These are phyloP conservation scores for Strobilomyces echinocephalus DNA, from an alignment of 768 basidiomycete genomes.

Conservation along the genomic window DNA sequence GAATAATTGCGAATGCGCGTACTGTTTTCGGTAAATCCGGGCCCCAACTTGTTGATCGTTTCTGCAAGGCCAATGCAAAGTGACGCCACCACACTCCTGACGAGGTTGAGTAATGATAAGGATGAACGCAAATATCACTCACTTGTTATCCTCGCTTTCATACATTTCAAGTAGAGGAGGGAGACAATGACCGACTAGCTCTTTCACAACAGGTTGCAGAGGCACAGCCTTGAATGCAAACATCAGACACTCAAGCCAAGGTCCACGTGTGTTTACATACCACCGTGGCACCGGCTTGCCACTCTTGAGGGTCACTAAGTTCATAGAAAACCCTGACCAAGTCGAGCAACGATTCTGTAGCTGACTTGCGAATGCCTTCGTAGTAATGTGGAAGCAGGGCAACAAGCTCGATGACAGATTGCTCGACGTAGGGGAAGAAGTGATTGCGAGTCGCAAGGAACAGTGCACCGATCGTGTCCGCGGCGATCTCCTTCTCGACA, in stretches of 20 bases:
- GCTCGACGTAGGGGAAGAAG: constrained; percentile 90
- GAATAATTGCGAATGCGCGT: constrained; percentile 28
- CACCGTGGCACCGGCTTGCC: constrained; percentile 67
- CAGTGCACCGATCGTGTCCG: constrained; percentile 89
- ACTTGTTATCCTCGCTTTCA: constrained; percentile 96
- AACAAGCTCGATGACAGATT: constrained; percentile 73
- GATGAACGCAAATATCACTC: constrained; percentile 32
- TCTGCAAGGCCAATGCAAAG: constrained; percentile 88
- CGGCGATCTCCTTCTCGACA: constrained; percentile 98
- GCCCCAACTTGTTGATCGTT: constrained; percentile 88
- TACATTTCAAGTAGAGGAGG: constrained; percentile 81
- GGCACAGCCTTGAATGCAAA: constrained; percentile 36
- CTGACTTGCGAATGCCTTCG: constrained; percentile 94
- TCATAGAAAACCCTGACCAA: constrained; percentile 91
- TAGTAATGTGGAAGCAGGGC: constrained; percentile 86
- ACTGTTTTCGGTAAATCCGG: constrained; percentile 78
- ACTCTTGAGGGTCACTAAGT: constrained; percentile 74
- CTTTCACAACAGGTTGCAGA: constrained; percentile 65
- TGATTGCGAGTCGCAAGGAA: constrained; percentile 76
- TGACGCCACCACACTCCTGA: constrained; percentile 79
- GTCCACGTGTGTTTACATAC: constrained; percentile 38
- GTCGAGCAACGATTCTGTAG: constrained; percentile 82
- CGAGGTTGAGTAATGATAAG: constrained; percentile 11
- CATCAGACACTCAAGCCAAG: constrained; percentile 5
- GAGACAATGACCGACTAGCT: constrained; percentile 73